Conservation (phyloP, 2,329 filamentous ascomycete genomes). For the Diaporthe nobilis region DNA sequence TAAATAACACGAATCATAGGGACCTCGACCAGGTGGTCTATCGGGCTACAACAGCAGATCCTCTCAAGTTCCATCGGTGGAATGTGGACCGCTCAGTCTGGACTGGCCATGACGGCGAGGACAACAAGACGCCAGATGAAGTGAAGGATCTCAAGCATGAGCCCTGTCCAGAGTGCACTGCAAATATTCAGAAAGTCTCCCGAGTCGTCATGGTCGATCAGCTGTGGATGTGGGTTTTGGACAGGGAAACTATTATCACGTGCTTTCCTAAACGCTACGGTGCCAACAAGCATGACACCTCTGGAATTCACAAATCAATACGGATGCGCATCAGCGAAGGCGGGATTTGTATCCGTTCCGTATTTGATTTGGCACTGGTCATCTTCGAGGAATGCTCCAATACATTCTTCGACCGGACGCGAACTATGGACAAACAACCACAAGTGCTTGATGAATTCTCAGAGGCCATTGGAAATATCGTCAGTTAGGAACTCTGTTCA, state of each 20-base stretch:
- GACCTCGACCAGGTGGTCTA: conserved; percentile 50
- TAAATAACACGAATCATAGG: conserved; percentile 52
- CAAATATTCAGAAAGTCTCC: background rate
- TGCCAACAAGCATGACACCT: background rate
- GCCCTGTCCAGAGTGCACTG: background rate
- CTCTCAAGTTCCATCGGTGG: background rate
- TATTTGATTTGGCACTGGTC: background rate
- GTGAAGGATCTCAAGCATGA: fast-evolving
- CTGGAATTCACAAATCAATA: background rate
- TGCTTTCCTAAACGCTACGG: conserved; percentile 8
- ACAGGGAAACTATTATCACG: background rate
- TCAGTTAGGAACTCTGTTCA: background rate
- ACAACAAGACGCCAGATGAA: background rate
- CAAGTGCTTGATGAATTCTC: conserved; percentile 2
- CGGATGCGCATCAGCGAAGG: background rate
- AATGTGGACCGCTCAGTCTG: background rate
- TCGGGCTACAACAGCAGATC: background rate
- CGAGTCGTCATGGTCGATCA: background rate
- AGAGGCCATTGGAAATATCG: conserved; percentile 1
- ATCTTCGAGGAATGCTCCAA: conserved; percentile 14
- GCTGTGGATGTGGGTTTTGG: background rate
- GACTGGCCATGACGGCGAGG: background rate
- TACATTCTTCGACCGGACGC: background rate
- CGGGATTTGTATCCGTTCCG: background rate
- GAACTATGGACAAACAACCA: background rate